These are phyloP conservation scores for Plantago ovata DNA, from an alignment of 257 asterid genomes.

Conservation along the genomic window DNA sequence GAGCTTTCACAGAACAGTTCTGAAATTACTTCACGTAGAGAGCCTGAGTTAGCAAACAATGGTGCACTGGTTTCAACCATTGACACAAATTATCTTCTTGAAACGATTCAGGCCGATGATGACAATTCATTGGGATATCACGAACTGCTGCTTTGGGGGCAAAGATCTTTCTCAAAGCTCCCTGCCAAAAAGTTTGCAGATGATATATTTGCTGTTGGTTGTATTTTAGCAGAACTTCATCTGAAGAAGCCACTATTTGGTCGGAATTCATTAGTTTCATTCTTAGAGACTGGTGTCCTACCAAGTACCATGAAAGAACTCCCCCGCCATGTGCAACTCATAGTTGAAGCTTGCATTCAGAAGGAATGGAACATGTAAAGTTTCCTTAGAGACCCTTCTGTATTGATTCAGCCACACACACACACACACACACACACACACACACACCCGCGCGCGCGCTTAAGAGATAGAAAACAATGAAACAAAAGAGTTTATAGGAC, in stretches of 20 bases:
- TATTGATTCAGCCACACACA: neutral
- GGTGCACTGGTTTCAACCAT: conserved; percentile 31
- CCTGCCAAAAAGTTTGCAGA: conserved; percentile 51
- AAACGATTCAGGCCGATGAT: conserved; percentile 58
- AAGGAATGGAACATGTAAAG: conserved; percentile 78
- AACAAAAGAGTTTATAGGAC: conserved; percentile 12
- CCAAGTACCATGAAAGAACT: conserved; percentile 68
- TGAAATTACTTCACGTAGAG: conserved; percentile 28
- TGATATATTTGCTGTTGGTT: conserved; percentile 89
- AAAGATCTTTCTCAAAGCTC: conserved; percentile 36
- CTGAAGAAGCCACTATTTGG: conserved; percentile 80
- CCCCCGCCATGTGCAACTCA: conserved; percentile 53
- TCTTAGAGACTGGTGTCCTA: conserved; percentile 57
- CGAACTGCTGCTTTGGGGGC: conserved; percentile 76
- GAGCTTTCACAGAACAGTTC: conserved; percentile 31
- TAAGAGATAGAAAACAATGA: neutral
- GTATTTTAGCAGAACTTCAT: conserved; percentile 88
- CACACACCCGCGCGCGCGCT: neutral
- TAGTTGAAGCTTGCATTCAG: conserved; percentile 80
- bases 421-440: neutral
- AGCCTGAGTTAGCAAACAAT: conserved; percentile 21
- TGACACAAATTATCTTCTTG: conserved; percentile 55
- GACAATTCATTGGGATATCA: conserved; percentile 66
- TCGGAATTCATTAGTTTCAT: conserved; percentile 44
- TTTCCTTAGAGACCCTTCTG: conserved; percentile 11